phyloP scores from a whole-genome alignment of 2,329 filamentous ascomycete species.

The Nigrospora osmanthi region DNA sequence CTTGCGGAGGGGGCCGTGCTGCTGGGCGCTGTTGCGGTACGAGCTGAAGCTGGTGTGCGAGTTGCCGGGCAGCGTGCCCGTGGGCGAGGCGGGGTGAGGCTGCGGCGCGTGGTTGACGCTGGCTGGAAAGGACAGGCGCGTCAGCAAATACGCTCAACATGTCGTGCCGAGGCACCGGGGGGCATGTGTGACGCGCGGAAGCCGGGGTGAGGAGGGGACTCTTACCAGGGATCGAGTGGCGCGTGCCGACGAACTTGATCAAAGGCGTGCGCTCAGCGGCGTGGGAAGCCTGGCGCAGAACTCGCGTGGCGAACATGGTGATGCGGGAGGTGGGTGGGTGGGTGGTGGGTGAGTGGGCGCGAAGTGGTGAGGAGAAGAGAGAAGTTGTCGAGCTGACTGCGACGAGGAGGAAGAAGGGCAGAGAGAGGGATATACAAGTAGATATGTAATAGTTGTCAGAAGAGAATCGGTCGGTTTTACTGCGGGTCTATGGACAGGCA shows the following conservation, averaged over 20 bases:
- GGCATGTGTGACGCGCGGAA: neutral
- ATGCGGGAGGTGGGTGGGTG: neutral
- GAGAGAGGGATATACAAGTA: too few species aligned
- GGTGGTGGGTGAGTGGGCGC: neutral
- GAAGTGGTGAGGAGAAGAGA: neutral
- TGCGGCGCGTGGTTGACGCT: conserved; percentile 65
- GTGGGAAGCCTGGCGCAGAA: conserved; percentile 50
- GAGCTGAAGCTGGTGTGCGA: conserved; percentile 59
- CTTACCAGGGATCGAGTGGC: conserved; percentile 47
- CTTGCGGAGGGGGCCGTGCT: conserved; percentile 67
- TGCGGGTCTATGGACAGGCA: too few species aligned
- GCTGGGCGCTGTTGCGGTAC: conserved; percentile 71
- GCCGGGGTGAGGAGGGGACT: neutral
- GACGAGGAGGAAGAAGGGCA: too few species aligned
- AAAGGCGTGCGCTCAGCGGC: conserved; percentile 52
- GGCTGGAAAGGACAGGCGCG: conserved; percentile 35
- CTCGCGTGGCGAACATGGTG: conserved; percentile 48
- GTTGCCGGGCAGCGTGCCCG: conserved; percentile 50
- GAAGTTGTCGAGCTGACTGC: neutral
- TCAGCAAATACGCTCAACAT: neutral
- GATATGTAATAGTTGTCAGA: too few species aligned
- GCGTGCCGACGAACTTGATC: conserved; percentile 56
- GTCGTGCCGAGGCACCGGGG: neutral
- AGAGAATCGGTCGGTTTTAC: too few species aligned
- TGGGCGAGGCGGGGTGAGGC: conserved; percentile 65